Base-by-base conservation (phyloP, 2,329 filamentous ascomycete species). In the Orbilia brochopaga region DNA sequence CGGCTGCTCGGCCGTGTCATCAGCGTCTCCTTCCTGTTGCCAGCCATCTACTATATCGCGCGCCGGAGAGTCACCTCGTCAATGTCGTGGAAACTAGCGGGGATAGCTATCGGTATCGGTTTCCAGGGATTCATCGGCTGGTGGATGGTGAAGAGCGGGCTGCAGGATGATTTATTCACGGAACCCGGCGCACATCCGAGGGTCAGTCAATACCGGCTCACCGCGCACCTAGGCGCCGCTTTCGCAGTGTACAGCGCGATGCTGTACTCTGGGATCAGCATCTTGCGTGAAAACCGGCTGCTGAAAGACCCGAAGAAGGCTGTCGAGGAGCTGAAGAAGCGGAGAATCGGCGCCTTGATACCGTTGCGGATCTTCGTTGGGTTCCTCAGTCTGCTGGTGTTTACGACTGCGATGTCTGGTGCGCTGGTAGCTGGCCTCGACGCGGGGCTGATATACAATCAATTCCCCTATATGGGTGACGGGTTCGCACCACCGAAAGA, bases 111-210 rank as follows among this genome's bases (percentile, higher is more conserved):
- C 54, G 83, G 97, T 76, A 97, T 99, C 77, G 94, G 91, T 61
- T 94, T 96, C 80, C 94, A 99, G 80, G 94, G 94, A 50, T 86
- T 94, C 77, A 88, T 99, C 74, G 94, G 94, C 61, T 99, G 94
- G 94, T 99, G 94, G 92, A 99, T 99, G 94, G 94, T 99, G 76
- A 95, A 95, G 81, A 95, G 90, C 10, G 94, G 94, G 1, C 83
- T 99, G 24, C 95, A 93, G 79, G 94, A 97, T 78, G 94, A 99
- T 79, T 85, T 99, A 27, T 97, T 99, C 78, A 90, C 90, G 19
- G 50, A 76, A 32, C 89, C 91, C 1, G 94, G 92, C 11, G 90
- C 88, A 64, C 91, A 96, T 79, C 94, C 94, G 0, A 87, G 94
- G 69, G 94, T 99, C 55, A 93, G 89, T 73, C 94, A 99, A 81